Base-by-base conservation (phyloP, 2,329 filamentous ascomycete genomes). In the Aspergillus sp. region DNA sequence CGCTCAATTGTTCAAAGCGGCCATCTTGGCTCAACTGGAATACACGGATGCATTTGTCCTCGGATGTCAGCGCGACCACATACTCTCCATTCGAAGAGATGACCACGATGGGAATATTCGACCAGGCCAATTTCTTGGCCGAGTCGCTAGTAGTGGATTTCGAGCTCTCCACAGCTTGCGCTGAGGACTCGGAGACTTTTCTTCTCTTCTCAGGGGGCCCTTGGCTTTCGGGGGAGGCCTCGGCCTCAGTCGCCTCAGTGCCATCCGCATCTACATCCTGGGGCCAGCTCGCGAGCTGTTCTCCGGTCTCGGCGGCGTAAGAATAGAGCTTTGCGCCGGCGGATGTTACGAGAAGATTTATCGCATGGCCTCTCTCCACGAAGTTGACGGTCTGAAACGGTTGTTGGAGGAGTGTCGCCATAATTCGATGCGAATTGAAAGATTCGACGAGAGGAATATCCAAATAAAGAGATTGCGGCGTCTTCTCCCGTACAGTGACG, bases 1-100 rank as follows among this genome's bases (percentile, higher is more conserved):
- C 80, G 69, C 87, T 95, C 52, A 90, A 67, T 65, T 90, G 80
- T 26, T 77, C 76, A 24, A 96, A 72, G 3, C 72, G 73, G 1
- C 86, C 88, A 48, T 81, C 72, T 2, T 79, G 74, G 26, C 83
- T 79, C 53, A 92, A 78, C 59, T 84, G 78, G 66, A 97, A 89
- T 0, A 96, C 89, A 69, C 89, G 89, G 38, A 99, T 80, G 46
- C 82, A 85, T 76, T 99, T 99, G 76, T 97, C 94, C 64, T 95
- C 90, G n/a, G 83, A 86, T 8, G 91, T 95, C 26, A 95, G 83
- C 19, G 85, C 88, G 40, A 96, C 76, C 17, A 95, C 69, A 72
- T 95, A 78, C 40, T 81, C 78, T 13, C 85, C 83, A 59, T 88
- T 79, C 13, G 76, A 69, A 0, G 90, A 87, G 24, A 82, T 73